Evolutionary conservation across 2,329 filamentous ascomycete genomes (phyloP).

Genomic region (Xylariaceae sp.): DNA sequence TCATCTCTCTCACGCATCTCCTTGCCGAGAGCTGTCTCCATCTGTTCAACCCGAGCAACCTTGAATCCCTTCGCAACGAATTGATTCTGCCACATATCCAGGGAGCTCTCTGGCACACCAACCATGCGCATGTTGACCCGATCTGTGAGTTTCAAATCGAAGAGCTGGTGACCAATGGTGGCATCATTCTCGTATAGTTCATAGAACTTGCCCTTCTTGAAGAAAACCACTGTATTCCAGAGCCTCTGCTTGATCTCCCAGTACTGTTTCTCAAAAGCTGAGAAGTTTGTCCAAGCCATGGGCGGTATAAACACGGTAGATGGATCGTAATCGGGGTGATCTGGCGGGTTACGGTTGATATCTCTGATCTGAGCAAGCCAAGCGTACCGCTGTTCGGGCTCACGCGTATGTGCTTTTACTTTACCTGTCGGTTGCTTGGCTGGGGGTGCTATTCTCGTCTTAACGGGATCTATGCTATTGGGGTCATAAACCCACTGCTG

Average conservation of each 20-base stretch:
- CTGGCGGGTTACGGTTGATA: constrained; percentile 72
- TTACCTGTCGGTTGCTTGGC: constrained; percentile 39
- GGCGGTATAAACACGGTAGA: constrained; percentile 88
- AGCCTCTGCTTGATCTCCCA: constrained; percentile 99
- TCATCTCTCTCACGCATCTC: constrained; percentile 94
- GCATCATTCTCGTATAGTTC: constrained; percentile 98
- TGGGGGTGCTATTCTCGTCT: constrained; percentile 23
- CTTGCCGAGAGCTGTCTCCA: constrained; percentile 91
- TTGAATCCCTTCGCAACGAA: constrained; percentile 98
- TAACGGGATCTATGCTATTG: constrained; percentile 39
- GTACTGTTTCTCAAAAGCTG: constrained; percentile 95
- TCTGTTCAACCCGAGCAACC: constrained; percentile 92
- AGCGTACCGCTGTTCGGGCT: constrained; percentile 80
- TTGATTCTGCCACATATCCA: constrained; percentile 97
- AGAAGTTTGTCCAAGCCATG: constrained; percentile 74
- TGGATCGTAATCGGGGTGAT: constrained; percentile 85
- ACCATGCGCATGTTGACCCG: constrained; percentile 99
- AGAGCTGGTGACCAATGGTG: constrained; percentile 90
- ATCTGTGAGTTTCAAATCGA: constrained; percentile 96
- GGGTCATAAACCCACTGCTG: constrained; percentile 73
- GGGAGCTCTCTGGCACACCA: constrained; percentile 87
- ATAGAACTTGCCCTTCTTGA: constrained; percentile 99
- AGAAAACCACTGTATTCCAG: constrained; percentile 97
- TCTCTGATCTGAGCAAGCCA: constrained; percentile 87
- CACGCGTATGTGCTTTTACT: constrained; percentile 71